Conservation (phyloP, 495 filamentous ascomycete genomes). For the Articulospora tetracladia region DNA sequence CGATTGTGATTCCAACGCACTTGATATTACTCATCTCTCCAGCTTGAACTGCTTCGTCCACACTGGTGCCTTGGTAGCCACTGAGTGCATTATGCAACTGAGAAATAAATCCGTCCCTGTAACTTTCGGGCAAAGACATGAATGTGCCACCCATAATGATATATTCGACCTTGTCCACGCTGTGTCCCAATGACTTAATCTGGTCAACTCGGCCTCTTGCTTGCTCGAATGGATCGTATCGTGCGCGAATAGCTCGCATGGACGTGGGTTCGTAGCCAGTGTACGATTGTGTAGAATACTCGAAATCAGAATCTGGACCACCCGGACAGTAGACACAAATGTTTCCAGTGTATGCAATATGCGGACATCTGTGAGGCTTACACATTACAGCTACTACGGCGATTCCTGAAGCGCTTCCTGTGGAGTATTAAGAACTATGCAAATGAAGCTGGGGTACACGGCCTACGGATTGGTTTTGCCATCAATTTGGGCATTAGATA, state of each 20-base stretch:
- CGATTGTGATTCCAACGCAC: conserved; percentile 97
- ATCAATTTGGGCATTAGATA: conserved; percentile 94
- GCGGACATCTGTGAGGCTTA: conserved; percentile 95
- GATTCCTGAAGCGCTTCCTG: conserved; percentile 84
- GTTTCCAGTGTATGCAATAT: conserved; percentile 96
- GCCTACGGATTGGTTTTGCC: conserved; percentile 88
- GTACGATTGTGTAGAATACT: conserved; percentile 98
- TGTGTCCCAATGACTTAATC: conserved; percentile 90
- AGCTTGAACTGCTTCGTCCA: conserved; percentile 90
- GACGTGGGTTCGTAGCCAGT: conserved; percentile 97
- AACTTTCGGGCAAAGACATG: conserved; percentile 88
- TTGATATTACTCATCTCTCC: conserved; percentile 94
- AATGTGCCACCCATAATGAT: conserved; percentile 99
- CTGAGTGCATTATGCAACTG: conserved; percentile 95
- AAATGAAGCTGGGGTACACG: too few species aligned
- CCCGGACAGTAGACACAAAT: conserved; percentile 99
- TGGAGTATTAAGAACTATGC: conserved; percentile 26
- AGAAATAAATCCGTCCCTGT: conserved; percentile 88
- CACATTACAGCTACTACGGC: conserved; percentile 99
- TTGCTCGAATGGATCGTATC: conserved; percentile 98
- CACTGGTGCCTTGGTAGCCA: conserved; percentile 84
- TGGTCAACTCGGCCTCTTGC: conserved; percentile 94
- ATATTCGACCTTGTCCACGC: conserved; percentile 98
- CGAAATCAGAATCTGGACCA: conserved; percentile 95
- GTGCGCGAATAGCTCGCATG: conserved; percentile 95